Evolutionary conservation across 164 flowering plant genomes (phyloP), one percentile per base, ranked within the genome.

Genomic region (Nelumbo lutea): DNA sequence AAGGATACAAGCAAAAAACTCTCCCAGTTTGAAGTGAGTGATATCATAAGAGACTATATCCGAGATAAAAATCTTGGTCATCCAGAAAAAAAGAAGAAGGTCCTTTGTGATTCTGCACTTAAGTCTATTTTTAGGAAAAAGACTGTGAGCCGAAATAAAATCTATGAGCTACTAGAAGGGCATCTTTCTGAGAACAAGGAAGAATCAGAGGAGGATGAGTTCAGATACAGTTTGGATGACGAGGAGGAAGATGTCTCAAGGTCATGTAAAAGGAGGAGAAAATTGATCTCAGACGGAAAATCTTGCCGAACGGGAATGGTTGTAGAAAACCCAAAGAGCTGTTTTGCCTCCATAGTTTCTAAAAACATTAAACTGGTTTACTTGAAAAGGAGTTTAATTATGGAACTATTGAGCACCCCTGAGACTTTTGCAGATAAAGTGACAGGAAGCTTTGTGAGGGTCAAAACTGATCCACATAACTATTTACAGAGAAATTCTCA

Each of bases 351-450:
- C n/a, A 65, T 93, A 9, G 68, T 67, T 42, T 47, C 73, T 50
- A 72, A 80, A 62, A 93, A 93, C 58, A 74, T 93, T 41, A 86
- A 83, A 48, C 86, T 79, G 61, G 77, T 93, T 53, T 91, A 88
- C 73, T 61, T 93, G 78, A 85, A 61, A 75, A 86, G 82, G 75
- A 85, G 82, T 68, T 76, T 88, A 44, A 75, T 91, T 15, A 78
- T 79, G 71, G 78, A 85, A 65, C 72, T 93, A 3, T 67, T 76
- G 60, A 80, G 82, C 77, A 43, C 67, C 27, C 81, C 77, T 8
- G 90, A 82, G 39, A 78, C 78, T 40, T 84, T 88, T 77, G 83
- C 83, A 62, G 77, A 61, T 9, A 93, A 84, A 74, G 77, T 93
- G 47, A 64, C 77, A 1, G 96, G 87, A 59, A 79, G 90, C 75